Conservation (phyloP, 176 grass and related monocot species). For the Areca catechu region DNA sequence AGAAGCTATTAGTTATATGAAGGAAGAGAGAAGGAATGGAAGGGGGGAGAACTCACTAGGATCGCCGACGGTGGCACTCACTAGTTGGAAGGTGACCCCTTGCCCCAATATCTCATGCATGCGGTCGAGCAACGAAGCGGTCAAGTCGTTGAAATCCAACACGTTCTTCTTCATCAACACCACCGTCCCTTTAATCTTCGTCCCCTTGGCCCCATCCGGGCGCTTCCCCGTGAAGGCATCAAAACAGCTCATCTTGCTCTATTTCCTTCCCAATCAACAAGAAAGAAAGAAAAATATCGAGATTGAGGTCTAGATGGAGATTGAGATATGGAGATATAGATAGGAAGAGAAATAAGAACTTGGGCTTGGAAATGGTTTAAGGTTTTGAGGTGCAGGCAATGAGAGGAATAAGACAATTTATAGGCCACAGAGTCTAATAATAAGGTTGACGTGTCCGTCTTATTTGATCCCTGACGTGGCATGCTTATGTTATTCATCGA, state of each 20-base stretch:
- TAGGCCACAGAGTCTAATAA: too few relatives aligned
- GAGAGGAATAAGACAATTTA: too few relatives aligned
- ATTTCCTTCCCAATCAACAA: too few relatives aligned
- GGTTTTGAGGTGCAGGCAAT: too few relatives aligned
- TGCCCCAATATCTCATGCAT: constrained; percentile 38
- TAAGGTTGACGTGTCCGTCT: too few relatives aligned
- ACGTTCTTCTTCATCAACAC: constrained; percentile 48
- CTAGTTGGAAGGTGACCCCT: constrained; percentile 48
- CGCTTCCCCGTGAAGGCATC: constrained; percentile 51
- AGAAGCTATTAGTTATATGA: neutral
- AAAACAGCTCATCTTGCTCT: constrained; percentile 23
- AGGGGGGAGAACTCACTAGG: constrained; percentile 9
- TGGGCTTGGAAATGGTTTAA: too few relatives aligned
- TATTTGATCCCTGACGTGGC: too few relatives aligned
- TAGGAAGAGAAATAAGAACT: too few relatives aligned
- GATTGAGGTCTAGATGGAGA: too few relatives aligned
- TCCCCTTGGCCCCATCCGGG: constrained; percentile 34
- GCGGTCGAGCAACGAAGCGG: constrained; percentile 50
- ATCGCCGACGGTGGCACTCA: constrained; percentile 63
- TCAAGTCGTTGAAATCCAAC: constrained; percentile 44
- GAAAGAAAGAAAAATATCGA: too few relatives aligned
- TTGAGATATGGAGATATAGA: too few relatives aligned
- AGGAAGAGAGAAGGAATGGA: neutral
- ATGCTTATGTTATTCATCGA: too few relatives aligned
- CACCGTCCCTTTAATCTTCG: constrained; percentile 44